Conservation (phyloP, 2,329 filamentous ascomycete genomes). For the Claviceps capensis region DNA sequence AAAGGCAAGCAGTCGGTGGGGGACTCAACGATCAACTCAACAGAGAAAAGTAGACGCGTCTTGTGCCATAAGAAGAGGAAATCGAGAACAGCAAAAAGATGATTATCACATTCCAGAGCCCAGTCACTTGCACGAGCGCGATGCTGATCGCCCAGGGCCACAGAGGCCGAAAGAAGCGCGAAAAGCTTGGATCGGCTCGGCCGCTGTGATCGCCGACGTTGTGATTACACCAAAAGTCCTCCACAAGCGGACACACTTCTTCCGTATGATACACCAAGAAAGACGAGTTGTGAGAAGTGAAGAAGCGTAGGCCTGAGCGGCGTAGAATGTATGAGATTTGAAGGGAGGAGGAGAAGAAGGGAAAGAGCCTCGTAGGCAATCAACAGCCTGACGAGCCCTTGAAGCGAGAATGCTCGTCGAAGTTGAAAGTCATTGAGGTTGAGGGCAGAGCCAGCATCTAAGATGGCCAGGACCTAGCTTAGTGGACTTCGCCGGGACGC, state of each 20-base stretch:
- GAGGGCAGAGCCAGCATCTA: constrained; percentile 2
- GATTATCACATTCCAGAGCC: neutral
- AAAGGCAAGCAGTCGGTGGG: neutral
- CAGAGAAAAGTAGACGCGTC: neutral
- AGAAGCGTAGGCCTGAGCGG: neutral
- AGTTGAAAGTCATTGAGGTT: neutral
- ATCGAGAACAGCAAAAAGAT: neutral
- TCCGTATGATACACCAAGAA: neutral
- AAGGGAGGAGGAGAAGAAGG: neutral
- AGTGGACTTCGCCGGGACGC: neutral
- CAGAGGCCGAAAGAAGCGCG: neutral
- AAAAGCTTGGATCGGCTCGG: neutral
- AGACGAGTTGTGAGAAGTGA: neutral
- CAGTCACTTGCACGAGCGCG: neutral
- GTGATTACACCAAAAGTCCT: neutral
- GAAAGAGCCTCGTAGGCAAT: neutral
- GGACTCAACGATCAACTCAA: neutral
- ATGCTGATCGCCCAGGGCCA: neutral
- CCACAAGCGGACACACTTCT: neutral
- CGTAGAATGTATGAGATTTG: neutral
- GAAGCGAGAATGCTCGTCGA: neutral
- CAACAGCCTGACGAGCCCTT: neutral
- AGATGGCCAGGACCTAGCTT: constrained; percentile 2
- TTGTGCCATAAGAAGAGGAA: neutral
- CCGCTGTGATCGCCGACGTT: neutral